phyloP scores from a whole-genome alignment of 192 early-diverging fungal genomes.

The Umbelopsis vinacea region DNA sequence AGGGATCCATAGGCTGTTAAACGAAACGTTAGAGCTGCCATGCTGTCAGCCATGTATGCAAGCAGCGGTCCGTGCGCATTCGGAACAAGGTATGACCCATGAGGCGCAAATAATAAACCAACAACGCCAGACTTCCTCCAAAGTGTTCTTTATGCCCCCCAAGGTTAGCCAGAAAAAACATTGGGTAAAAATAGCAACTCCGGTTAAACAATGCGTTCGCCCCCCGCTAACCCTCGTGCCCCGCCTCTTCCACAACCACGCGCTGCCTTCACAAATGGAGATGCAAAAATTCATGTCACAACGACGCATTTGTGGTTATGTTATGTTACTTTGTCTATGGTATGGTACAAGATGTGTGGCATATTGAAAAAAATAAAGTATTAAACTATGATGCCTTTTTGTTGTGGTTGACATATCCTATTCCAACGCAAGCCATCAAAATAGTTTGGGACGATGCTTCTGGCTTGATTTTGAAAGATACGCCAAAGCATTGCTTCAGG shows the following conservation, averaged over 20 bases:
- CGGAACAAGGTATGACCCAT: background rate
- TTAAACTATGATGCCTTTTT: constrained; percentile 74
- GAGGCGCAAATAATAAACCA: background rate
- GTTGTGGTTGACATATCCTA: constrained; percentile 88
- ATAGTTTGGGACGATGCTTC: constrained; percentile 53
- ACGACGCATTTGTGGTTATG: background rate
- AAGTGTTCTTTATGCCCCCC: background rate
- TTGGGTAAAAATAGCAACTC: background rate
- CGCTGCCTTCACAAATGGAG: no score
- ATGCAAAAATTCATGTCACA: no score
- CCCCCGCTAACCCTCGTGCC: no score
- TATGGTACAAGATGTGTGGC: constrained; percentile 17
- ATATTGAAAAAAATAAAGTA: background rate
- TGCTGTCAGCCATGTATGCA: background rate
- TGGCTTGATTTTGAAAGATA: constrained; percentile 88
- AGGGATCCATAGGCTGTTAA: no score
- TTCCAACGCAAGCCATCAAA: constrained; percentile 85
- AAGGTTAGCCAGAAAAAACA: background rate
- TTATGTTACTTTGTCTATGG: background rate
- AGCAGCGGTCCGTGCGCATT: constrained; percentile 11
- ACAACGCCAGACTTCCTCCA: background rate
- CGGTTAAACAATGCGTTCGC: no score
- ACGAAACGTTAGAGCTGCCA: no score
- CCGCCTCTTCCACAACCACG: no score
- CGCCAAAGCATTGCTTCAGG: constrained; percentile 86